Evolutionary conservation across 2,329 filamentous ascomycete species (phyloP), one percentile per base, ranked within the genome.

Genomic region (Curvularia lunata): DNA sequence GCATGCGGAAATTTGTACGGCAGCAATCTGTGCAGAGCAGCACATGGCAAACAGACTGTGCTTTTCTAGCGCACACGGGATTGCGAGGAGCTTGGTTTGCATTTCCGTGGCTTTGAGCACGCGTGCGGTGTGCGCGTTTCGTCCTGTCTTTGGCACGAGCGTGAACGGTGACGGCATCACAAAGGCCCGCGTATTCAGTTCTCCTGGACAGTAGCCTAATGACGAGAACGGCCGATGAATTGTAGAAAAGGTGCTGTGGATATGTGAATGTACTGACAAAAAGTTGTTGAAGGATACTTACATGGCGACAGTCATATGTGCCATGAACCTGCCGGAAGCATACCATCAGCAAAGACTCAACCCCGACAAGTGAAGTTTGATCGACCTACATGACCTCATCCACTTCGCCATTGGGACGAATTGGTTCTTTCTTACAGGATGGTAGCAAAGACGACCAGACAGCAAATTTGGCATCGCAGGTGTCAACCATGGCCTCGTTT

Each of bases 391-490:
- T 88, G 84, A 96, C 89, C 77, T 96, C 91, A 72, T 97, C 93
- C 3, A 93, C 58, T 9, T 85, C 82, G 8, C 91, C 89, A 65
- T 89, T 84, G 54, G 84, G 84, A 54, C 85, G 84, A 56, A 95
- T 77, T 16, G 91, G 82, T 60, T 91, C 85, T 56, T 82, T 83
- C 77, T 96, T 96, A 21, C 83, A 82, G 10, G 84, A 81, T 0
- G 93, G 92, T 1, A 97, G 81, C 65, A 94, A 88, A 48, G 92
- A 85, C 52, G 86, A 84, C 90, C 91, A 97, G 69, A 91, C 91
- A 10, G 83, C 83, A 53, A 89, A 80, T 40, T 86, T 83, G 32
- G 84, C 81, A 65, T 88, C 85, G 12, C 87, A 82, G 90, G 87
- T 56, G 90, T 85, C 60, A 84, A 85, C 88, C 88, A 97, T 73